Base-by-base conservation (phyloP, 2,329 filamentous ascomycete genomes). In the Verticillium alfalfae region DNA sequence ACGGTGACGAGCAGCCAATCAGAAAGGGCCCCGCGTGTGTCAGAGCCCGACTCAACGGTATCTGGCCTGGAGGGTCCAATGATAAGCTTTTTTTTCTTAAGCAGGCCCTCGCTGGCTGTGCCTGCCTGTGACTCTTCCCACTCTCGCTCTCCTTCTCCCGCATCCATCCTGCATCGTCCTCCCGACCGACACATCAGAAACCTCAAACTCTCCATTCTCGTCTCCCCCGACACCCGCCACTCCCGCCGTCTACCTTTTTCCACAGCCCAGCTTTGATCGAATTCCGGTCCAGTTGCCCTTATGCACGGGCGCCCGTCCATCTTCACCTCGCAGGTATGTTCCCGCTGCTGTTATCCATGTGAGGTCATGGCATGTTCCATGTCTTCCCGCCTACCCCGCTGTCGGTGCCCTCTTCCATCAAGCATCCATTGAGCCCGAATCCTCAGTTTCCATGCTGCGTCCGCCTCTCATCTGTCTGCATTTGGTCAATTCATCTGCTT, bases 281-380 rank as follows among this genome's bases (percentile, higher is more conserved):
- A 52, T 26, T 22, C 45, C 45, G 22, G 56, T 31, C 56, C 56
- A 83, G 78, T 83, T 82, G 89, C 87, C 84, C 88, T 88, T 89
- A 93, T 93, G 90, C 90, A 88, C 89, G 89, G 89, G 83, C 88
- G 88, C 85, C 84, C 85, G 80, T 92, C 90, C 78, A 85, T 89
- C 78, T 93, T 92, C 83, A 93, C 90, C 81, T 93, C 90, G 80
- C 90, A 93, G 87, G 90, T 92, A 88, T 66, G 83, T 77, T 58
- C 57, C 54, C 34, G 26, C 34, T 5, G 54, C 16, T 36, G 13
- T 34, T 34, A 4, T 31, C 15, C 2, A 34, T 52, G 45, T 52
- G 45, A 52, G 45, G 55, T 57, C 55, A 57, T 38, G 34, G 45
- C 45, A 52, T 52, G 45, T 16, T 57, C 16, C 26, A 12, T 38